phyloP scores from a whole-genome alignment of 305 asterid genomes.

The Ruellia speciosa region DNA sequence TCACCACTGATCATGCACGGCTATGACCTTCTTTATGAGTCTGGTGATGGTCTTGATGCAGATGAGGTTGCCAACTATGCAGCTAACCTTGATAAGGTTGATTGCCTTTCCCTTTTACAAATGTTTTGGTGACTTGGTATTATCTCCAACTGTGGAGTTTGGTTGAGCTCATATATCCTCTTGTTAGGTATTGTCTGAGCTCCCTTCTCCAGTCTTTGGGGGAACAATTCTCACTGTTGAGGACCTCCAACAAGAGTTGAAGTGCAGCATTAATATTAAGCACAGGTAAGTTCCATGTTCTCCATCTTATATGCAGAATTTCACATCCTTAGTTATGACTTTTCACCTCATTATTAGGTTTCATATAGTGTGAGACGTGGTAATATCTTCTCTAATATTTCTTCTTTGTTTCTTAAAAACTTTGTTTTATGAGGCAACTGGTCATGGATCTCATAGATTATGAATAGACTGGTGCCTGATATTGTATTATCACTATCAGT shows the following conservation, averaged over 20 bases:
- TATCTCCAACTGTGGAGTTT: slow-evolving; percentile 18
- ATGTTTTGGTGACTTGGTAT: slow-evolving; percentile 2
- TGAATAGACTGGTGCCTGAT: too few relatives aligned
- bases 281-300: slow-evolving; percentile 59
- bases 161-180: slow-evolving; percentile 23
- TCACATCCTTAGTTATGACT: too few relatives aligned
- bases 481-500: too few relatives aligned
- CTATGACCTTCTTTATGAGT: slow-evolving; percentile 78
- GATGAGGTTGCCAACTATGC: slow-evolving; percentile 85
- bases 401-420: too few relatives aligned
- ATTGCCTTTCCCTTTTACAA: slow-evolving; percentile 1
- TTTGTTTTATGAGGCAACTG: too few relatives aligned
- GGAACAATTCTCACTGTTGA: slow-evolving; percentile 83
- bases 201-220: slow-evolving; percentile 76
- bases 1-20: slow-evolving; percentile 86
- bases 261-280: slow-evolving; percentile 68
- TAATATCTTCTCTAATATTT: too few relatives aligned
- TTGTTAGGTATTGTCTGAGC: slow-evolving; percentile 65
- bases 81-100: slow-evolving; percentile 89
- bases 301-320: not conserved
- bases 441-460: too few relatives aligned
- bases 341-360: too few relatives aligned
- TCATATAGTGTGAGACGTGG: too few relatives aligned
- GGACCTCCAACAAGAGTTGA: slow-evolving; percentile 93
- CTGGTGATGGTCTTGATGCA: slow-evolving; percentile 91